Percentiles rank a stretch among this genome's conserved stretches.
Conservation (phyloP, 345 rosid genomes). For the Lumnitzera racemosa region DNA sequence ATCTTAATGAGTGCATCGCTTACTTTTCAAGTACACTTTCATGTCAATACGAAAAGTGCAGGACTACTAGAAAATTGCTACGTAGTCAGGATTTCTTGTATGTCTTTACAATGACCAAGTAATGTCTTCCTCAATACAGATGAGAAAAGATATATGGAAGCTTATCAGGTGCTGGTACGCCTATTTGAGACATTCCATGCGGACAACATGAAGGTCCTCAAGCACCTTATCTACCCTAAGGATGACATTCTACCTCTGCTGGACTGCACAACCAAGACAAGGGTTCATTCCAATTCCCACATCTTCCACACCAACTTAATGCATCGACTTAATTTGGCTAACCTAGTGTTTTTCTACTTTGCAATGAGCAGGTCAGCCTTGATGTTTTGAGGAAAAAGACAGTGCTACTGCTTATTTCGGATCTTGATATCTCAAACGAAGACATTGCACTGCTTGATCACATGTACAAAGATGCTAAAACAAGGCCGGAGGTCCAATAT, state of each 20-base stretch:
- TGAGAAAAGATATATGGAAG: conserved; percentile 31
- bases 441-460: conserved; percentile 22
- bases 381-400: conserved; percentile 21
- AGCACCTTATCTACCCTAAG: too few species aligned
- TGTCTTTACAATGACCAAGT: not conserved
- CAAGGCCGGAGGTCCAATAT: conserved; percentile 5
- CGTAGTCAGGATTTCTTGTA: not conserved
- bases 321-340: not conserved
- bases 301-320: too few species aligned
- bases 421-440: conserved; percentile 26
- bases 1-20: too few species aligned
- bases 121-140: conserved; percentile 17
- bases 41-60: too few species aligned
- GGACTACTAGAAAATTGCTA: too few species aligned
- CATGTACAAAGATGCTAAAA: conserved; percentile 14
- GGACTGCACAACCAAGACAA: too few species aligned
- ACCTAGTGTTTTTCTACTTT: not conserved
- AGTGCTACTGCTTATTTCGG: conserved; percentile 27
- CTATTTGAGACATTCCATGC: too few species aligned
- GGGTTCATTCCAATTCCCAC: too few species aligned
- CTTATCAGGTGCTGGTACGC: conserved; percentile 23
- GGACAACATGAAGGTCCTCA: too few species aligned
- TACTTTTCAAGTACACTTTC: too few species aligned
- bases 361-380: conserved; percentile 12
- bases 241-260: too few species aligned